Evolutionary conservation across 345 rosid genomes (phyloP), one percentile per base, ranked within the genome.

Genomic region (Citrus australasica): DNA sequence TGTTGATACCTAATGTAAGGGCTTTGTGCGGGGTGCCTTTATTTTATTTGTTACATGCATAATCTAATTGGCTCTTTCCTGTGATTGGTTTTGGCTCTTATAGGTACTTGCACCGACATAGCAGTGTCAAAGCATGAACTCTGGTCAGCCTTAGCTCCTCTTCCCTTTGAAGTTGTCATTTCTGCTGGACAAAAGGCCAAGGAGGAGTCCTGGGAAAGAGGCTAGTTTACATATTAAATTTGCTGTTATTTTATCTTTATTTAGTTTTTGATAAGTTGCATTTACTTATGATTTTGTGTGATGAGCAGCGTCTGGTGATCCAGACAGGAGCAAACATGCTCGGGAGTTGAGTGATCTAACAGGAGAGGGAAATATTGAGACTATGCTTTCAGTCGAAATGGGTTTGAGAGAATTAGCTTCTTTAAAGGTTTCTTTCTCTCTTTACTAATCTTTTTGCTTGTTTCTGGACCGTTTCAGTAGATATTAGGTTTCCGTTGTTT

Each of bases 311-410:
- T 88, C 82, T 74, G 87, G 78, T 63, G 87, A 86, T 82, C 75
- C 82, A 71, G 94, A 89, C 62, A 77, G 89, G 84, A 84, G 83
- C 79, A 90, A 90, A 79, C 76, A 77, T 77, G 80, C 67, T n/a
- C 89, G 89, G 33, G 93, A 88, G 82, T 75, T 91, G 84, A 92
- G 85, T 86, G 95, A 92, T 79, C 82, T 97, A 75, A 89, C 93
- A 0, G 98, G 98, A 87, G 99, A 97, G 87, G 98, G 98, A 82
- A 97, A 94, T 88, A 94, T 97, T 38, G 99, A 97, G 89, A 93
- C 93, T 82, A 93, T 94, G 94, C 98, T 94, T 80, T 92, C 98
- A 62, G 98, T 97, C 82, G 98, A 93, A 87, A 97, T 97, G 98
- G 98, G 95, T 81, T 83, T 97, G 86, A 87, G 93, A 84, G 98